Conservation (phyloP, 768 basidiomycete species). For the Chalciporus pseudorubinellus region DNA sequence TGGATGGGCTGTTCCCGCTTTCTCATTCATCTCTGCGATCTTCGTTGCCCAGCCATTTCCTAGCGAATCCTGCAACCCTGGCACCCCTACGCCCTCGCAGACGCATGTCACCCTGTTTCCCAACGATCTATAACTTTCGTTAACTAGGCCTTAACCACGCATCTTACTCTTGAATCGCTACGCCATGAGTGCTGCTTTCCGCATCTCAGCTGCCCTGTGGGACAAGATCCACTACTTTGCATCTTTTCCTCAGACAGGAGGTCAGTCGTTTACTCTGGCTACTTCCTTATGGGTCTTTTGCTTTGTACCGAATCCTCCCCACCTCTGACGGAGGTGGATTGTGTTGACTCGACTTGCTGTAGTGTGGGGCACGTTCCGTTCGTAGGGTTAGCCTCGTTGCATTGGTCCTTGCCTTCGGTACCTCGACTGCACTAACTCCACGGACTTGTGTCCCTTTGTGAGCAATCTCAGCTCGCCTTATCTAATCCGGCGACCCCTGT, state of each 20-base stretch:
- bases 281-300: background rate
- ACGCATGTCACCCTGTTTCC: slow-evolving; percentile 20
- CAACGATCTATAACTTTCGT: slow-evolving; percentile 6
- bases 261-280: slow-evolving; percentile 40
- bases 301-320: background rate
- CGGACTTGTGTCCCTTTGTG: no score
- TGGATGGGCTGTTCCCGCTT: slow-evolving; percentile 19
- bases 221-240: slow-evolving; percentile 90
- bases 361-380: background rate
- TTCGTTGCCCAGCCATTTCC: background rate
- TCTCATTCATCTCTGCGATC: background rate
- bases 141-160: slow-evolving; percentile 6
- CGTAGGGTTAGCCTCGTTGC: slow-evolving; percentile 44
- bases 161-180: background rate
- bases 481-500: background rate
- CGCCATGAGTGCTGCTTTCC: slow-evolving; percentile 49
- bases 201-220: slow-evolving; percentile 78
- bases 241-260: slow-evolving; percentile 89
- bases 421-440: no score
- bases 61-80: slow-evolving; percentile 13
- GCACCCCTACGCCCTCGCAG: slow-evolving; percentile 17
- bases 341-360: background rate
- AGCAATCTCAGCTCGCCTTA: background rate
- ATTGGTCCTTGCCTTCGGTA: background rate
- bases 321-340: background rate